Conservation (phyloP, 2,329 filamentous ascomycete genomes). For the Myriosclerotinia curreyana region DNA sequence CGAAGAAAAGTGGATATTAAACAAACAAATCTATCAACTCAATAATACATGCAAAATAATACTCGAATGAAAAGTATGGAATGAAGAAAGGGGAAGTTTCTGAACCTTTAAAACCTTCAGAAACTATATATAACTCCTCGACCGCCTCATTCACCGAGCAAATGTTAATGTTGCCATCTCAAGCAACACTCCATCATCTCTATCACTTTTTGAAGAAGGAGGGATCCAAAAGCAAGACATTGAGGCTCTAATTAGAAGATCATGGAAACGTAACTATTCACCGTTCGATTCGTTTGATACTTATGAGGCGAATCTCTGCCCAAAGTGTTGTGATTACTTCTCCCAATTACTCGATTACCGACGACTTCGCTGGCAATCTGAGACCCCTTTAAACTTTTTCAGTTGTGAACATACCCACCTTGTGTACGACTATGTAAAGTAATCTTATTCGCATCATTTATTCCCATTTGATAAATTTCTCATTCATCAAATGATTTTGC, state of each 20-base stretch:
- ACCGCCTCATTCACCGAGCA: neutral
- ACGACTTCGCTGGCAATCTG: conserved; percentile 21
- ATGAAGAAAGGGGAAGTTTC: neutral
- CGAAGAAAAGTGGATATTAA: conserved; percentile 8
- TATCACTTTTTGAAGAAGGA: neutral
- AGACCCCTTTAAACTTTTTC: conserved; percentile 24
- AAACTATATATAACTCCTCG: conserved; percentile 13
- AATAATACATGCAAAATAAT: conserved; percentile 1
- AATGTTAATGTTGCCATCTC: neutral
- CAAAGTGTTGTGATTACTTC: neutral
- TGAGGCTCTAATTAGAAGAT: conserved; percentile 8
- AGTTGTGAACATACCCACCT: conserved; percentile 14
- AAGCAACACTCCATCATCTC: conserved; percentile 8
- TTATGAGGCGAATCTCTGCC: conserved; percentile 4
- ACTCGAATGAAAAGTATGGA: conserved; percentile 3
- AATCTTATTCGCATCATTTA: neutral
- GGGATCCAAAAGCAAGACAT: conserved; percentile 17
- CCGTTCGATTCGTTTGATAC: conserved; percentile 13
- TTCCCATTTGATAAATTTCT: conserved; percentile 9
- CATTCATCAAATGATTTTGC: neutral
- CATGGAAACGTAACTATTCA: conserved; percentile 12
- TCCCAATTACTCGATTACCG: conserved; percentile 7
- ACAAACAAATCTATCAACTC: neutral
- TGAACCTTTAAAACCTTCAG: neutral
- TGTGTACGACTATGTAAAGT: neutral